Conservation (phyloP, 192 early-diverging fungal genomes). For the Linnemannia exigua region DNA sequence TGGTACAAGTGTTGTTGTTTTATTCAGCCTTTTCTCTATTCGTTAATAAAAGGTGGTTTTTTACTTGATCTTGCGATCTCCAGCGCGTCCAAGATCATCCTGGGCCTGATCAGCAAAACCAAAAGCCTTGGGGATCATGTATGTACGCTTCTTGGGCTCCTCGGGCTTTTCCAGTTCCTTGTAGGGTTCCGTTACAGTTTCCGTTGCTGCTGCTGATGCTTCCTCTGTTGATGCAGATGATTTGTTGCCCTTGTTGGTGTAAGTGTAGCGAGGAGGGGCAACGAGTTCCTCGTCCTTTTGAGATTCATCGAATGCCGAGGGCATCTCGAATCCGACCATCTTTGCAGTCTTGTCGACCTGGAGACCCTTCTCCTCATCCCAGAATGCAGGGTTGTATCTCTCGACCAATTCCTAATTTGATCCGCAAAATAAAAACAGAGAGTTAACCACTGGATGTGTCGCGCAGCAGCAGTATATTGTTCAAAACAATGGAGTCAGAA, state of each 20-base stretch:
- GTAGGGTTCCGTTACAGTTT: slow-evolving; percentile 14
- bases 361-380: slow-evolving; percentile 55
- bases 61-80: slow-evolving; percentile 50
- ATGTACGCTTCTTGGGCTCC: slow-evolving; percentile 52
- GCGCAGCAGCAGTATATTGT: not conserved
- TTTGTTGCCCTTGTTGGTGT: slow-evolving; percentile 17
- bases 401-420: slow-evolving; percentile 41
- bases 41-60: not conserved
- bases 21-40: not conserved
- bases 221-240: not conserved
- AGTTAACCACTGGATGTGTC: not conserved
- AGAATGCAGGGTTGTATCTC: slow-evolving; percentile 54
- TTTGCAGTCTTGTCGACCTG: slow-evolving; percentile 54
- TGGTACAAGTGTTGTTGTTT: slow-evolving; percentile 1
- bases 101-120: slow-evolving; percentile 46
- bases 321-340: slow-evolving; percentile 58
- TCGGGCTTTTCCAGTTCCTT: slow-evolving; percentile 33
- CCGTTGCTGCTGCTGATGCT: not conserved
- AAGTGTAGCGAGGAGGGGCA: slow-evolving; percentile 31
- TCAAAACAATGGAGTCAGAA: not conserved
- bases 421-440: not conserved
- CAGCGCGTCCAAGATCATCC: slow-evolving; percentile 50
- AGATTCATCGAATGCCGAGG: slow-evolving; percentile 29
- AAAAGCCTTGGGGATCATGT: slow-evolving; percentile 54
- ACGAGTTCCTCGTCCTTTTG: slow-evolving; percentile 24